Evolutionary conservation across 495 filamentous ascomycete species (phyloP), one percentile per base, ranked within the genome.

Genomic region (Trichocladium uniseriatum): DNA sequence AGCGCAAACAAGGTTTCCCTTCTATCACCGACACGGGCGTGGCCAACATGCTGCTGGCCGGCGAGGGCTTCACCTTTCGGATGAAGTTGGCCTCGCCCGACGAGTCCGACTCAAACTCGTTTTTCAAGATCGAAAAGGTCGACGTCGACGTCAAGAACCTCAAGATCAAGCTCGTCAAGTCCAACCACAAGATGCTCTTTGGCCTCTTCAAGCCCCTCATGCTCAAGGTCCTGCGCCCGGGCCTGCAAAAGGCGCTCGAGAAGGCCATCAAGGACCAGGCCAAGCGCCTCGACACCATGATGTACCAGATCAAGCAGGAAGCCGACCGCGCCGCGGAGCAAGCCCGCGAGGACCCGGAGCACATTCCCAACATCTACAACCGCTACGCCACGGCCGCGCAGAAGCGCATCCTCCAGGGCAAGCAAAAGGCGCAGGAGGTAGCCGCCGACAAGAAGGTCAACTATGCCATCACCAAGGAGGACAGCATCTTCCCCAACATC

Each of bases 1-100:
- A 94, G 69, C 85, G 83, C 70, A 98, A 98, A 77, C 74, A 94
- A 62, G 94, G 94, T 37, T 96, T 96, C 74, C 94, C 91, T 2
- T 79, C 85, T 11, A 73, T 98, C 63, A 89, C 80, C 39, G 92
- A 98, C 59, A 84, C 77, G 3, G 92, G 92, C 69, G 69, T 98
- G 24, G 86, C 87, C 73, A 88, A 97, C 60, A 83, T 98, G 62
- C 81, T 87, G 68, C 78, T 98, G 39, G 87, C 83, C 31, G 92
- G 94, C 42, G 76, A 82, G 22, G 92, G 92, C 34, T 83, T 98
- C 67, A 81, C 80, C 59, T 95, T 97, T 80, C 91, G 90, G 65
- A 79, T 97, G 58, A 87, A 86, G 57, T 78, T 96, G 58, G 84
- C 89, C 34, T 89, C 81, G 31, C 81, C 87, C 1, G 82, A 92